Evolutionary conservation across 2,329 filamentous ascomycete species (phyloP).

Genomic region (Verticillium nonalfalfae): DNA sequence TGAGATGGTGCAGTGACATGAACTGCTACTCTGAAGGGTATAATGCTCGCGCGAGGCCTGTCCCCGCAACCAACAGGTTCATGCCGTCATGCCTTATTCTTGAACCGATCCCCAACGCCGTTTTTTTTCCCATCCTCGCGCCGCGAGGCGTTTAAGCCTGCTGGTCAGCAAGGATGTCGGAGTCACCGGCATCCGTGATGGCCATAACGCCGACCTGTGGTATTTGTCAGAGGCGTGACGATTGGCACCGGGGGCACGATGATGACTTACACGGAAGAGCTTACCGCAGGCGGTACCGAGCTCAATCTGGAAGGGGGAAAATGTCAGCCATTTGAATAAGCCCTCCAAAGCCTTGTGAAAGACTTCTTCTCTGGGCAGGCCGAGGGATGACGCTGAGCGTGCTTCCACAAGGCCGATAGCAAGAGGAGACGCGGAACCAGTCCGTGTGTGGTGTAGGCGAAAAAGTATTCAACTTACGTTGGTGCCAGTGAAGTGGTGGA

Average conservation of each 20-base stretch:
- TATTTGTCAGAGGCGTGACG: neutral
- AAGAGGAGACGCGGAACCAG: slow-evolving; percentile 2
- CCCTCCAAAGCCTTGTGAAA: slow-evolving; percentile 79
- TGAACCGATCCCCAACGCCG: slow-evolving; percentile 35
- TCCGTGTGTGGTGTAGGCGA: neutral
- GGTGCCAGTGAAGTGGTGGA: slow-evolving; percentile 98
- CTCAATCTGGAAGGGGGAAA: slow-evolving; percentile 67
- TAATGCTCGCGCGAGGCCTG: slow-evolving; percentile 1
- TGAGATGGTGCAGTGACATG: neutral
- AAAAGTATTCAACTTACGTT: slow-evolving; percentile 70
- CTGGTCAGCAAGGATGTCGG: slow-evolving; percentile 86
- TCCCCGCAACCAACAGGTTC: neutral
- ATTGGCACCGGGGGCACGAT: neutral
- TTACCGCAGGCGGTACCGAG: slow-evolving; percentile 98
- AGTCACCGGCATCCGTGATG: slow-evolving; percentile 95
- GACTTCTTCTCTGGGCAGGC: slow-evolving; percentile 89
- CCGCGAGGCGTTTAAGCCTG: slow-evolving; percentile 41
- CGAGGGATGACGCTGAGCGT: slow-evolving; percentile 19
- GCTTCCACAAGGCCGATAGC: slow-evolving; percentile 10
- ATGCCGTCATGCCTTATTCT: slow-evolving; percentile 6
- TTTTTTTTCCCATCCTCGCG: slow-evolving; percentile 16
- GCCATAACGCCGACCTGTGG: slow-evolving; percentile 70
- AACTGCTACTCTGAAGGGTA: neutral
- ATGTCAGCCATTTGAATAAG: slow-evolving; percentile 53
- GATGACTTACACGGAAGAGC: slow-evolving; percentile 37